Percentiles rank a stretch among this genome's conserved stretches.
Evolutionary conservation across 768 basidiomycete genomes (phyloP).

Genomic region (Wakefieldia striispora): DNA sequence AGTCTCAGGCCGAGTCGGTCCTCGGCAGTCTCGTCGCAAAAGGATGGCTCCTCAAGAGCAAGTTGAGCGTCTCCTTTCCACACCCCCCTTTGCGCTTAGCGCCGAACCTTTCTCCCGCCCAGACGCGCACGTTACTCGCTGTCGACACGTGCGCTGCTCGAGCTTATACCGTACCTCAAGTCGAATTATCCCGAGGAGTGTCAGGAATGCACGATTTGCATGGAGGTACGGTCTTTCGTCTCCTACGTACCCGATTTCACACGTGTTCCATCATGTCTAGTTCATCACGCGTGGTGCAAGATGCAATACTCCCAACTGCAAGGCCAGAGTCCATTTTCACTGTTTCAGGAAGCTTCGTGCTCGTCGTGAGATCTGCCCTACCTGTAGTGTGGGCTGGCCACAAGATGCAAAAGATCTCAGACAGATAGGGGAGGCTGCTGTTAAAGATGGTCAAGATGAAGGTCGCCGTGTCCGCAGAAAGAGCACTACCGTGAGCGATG

Average conservation of each 20-base stretch:
- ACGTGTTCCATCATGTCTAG: slow-evolving; percentile 33
- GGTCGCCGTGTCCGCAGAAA: slow-evolving; percentile 36
- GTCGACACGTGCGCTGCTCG: slow-evolving; percentile 69
- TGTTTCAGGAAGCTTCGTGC: slow-evolving; percentile 57
- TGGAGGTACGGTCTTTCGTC: slow-evolving; percentile 47
- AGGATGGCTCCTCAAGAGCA: slow-evolving; percentile 76
- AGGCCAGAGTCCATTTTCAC: slow-evolving; percentile 58
- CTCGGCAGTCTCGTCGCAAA: slow-evolving; percentile 81
- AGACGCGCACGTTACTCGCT: slow-evolving; percentile 74
- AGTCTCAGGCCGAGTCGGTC: slow-evolving; percentile 70
- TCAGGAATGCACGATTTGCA: slow-evolving; percentile 71
- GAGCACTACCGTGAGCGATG: slow-evolving; percentile 35
- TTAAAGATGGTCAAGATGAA: slow-evolving; percentile 56
- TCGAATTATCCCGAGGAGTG: slow-evolving; percentile 69
- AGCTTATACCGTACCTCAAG: slow-evolving; percentile 72
- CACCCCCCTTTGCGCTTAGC: not conserved
- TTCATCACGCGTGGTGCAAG: slow-evolving; percentile 66
- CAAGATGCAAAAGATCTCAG: slow-evolving; percentile 44
- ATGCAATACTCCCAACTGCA: slow-evolving; percentile 62
- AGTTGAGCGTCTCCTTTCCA: slow-evolving; percentile 41
- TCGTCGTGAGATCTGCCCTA: slow-evolving; percentile 48
- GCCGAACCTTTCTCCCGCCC: slow-evolving; percentile 10
- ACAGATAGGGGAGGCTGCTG: slow-evolving; percentile 69
- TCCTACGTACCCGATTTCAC: not conserved
- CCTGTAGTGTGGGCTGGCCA: slow-evolving; percentile 63